phyloP scores from a whole-genome alignment of 2,329 filamentous ascomycete species.

The Colletotrichum melonis region DNA sequence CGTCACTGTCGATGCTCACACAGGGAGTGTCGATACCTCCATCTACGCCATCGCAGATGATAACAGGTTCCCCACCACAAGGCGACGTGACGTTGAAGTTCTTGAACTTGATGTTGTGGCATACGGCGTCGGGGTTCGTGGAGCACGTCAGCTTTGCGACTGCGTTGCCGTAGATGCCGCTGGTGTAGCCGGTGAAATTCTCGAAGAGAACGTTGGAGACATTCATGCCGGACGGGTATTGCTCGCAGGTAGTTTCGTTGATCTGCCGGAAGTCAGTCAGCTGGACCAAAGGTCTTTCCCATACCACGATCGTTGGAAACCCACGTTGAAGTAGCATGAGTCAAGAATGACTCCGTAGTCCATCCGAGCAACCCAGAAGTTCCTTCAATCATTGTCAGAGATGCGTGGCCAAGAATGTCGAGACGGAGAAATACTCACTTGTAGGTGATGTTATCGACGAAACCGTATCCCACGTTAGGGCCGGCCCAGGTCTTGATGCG shows the following conservation, averaged over 20 bases:
- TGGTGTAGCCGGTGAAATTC: slow-evolving; percentile 68
- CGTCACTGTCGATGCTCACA: slow-evolving; percentile 36
- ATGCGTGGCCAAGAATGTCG: background rate
- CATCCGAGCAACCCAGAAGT: slow-evolving; percentile 69
- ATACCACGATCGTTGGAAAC: background rate
- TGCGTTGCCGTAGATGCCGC: slow-evolving; percentile 64
- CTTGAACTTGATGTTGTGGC: slow-evolving; percentile 65
- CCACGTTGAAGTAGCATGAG: slow-evolving; percentile 66
- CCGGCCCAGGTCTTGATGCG: slow-evolving; percentile 73
- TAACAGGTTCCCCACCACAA: slow-evolving; percentile 51
- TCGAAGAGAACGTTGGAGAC: slow-evolving; percentile 69
- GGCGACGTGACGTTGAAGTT: slow-evolving; percentile 67
- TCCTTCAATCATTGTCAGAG: slow-evolving; percentile 43
- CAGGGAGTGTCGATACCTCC: slow-evolving; percentile 49
- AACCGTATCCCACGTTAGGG: slow-evolving; percentile 66
- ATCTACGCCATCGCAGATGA: slow-evolving; percentile 62
- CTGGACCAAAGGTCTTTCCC: background rate
- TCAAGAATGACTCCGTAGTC: slow-evolving; percentile 69
- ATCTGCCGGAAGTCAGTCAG: background rate
- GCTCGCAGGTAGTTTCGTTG: slow-evolving; percentile 61
- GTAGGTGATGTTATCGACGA: slow-evolving; percentile 72
- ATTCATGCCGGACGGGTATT: slow-evolving; percentile 67
- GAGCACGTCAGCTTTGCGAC: slow-evolving; percentile 68
- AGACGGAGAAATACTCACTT: slow-evolving; percentile 12
- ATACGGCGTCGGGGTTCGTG: slow-evolving; percentile 63